Evolutionary conservation across 1,139 yeast species (phyloP).

Genomic region (Pichia sp.): DNA sequence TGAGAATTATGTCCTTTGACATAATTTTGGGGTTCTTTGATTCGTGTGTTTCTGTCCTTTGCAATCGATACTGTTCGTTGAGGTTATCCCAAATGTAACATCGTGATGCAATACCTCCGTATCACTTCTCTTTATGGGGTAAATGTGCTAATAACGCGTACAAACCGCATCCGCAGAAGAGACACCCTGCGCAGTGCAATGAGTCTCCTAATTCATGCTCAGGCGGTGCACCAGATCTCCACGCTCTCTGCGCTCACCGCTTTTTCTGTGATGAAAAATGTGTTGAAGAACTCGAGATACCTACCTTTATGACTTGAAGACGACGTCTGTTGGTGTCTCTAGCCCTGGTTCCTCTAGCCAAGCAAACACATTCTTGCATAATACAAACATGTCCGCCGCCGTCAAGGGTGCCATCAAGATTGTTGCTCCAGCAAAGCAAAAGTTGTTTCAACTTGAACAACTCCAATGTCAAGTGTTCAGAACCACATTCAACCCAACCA

Average conservation of each 20-base stretch:
- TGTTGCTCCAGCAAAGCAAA: conserved; percentile 22
- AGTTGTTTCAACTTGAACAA: conserved; percentile 55
- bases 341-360: no score
- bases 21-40: no score
- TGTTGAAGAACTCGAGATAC: neutral
- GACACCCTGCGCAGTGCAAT: neutral
- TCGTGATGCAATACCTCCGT: neutral
- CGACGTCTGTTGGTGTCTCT: no score
- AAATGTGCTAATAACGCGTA: neutral
- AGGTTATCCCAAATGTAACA: neutral
- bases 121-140: neutral
- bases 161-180: neutral
- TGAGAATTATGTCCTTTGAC: neutral
- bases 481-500: conserved; percentile 65
- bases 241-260: neutral
- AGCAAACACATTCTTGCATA: neutral
- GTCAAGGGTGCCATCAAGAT: conserved; percentile 10
- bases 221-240: neutral
- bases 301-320: no score
- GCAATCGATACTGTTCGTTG: no score
- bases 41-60: no score
- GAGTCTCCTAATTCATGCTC: neutral
- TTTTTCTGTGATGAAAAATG: neutral
- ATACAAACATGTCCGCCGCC: conserved; percentile 13
- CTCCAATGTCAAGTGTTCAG: conserved; percentile 62